These are phyloP conservation scores for Kluyveromyces dobzhanskii DNA, from an alignment of 805 yeast genomes.

Conservation along the genomic window DNA sequence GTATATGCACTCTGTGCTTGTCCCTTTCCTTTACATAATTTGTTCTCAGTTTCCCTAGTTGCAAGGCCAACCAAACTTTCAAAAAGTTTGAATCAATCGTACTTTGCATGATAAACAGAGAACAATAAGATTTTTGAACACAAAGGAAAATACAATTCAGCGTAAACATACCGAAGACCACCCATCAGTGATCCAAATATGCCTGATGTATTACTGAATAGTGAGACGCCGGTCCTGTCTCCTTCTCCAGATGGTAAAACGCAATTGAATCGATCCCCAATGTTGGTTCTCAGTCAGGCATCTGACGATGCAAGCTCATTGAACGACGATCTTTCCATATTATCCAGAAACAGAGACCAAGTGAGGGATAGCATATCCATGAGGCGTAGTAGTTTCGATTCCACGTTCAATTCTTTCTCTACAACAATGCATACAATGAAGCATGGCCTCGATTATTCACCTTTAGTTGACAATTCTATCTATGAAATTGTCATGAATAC, in stretches of 20 bases:
- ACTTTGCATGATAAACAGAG: too few relatives aligned
- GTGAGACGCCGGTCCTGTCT: background rate
- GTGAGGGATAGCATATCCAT: slow-evolving; percentile 6
- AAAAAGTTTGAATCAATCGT: too few relatives aligned
- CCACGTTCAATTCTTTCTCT: background rate
- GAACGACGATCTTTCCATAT: slow-evolving; percentile 30
- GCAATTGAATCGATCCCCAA: slow-evolving; percentile 1
- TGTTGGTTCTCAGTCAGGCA: background rate
- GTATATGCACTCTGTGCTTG: too few relatives aligned
- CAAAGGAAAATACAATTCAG: too few relatives aligned
- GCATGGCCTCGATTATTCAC: slow-evolving; percentile 23
- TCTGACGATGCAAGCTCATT: slow-evolving; percentile 19
- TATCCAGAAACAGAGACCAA: slow-evolving; percentile 13
- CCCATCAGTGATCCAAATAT: background rate
- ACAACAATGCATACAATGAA: slow-evolving; percentile 1
- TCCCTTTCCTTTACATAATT: too few relatives aligned
- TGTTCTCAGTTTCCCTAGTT: too few relatives aligned
- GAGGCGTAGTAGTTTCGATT: slow-evolving; percentile 4
- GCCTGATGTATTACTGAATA: background rate
- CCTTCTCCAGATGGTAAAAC: background rate
- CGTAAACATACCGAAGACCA: too few relatives aligned
- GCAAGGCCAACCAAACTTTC: too few relatives aligned
- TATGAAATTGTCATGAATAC: slow-evolving; percentile 55
- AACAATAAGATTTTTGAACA: too few relatives aligned
- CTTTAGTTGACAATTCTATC: slow-evolving; percentile 49